These are phyloP conservation scores for Colletotrichum caudatum DNA, from an alignment of 2,329 filamentous ascomycete genomes.

Conservation along the genomic window DNA sequence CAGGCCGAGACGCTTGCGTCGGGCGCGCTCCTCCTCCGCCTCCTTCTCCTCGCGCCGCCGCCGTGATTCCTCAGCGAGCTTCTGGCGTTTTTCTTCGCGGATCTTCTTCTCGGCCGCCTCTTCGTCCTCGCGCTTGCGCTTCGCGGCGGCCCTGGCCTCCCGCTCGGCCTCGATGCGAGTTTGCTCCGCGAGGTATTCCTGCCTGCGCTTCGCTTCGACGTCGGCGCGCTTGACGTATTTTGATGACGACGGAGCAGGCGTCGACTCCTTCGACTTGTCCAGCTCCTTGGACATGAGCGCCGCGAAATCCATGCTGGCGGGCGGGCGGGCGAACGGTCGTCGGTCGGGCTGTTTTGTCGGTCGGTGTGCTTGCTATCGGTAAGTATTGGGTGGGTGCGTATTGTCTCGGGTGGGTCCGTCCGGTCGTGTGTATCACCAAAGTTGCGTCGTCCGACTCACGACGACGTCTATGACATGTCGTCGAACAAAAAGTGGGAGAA, in stretches of 20 bases:
- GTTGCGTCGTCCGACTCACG: constrained; percentile 1
- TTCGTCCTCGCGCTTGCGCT: constrained; percentile 92
- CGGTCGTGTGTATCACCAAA: constrained; percentile 13
- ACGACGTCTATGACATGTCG: constrained; percentile 30
- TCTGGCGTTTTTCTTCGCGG: constrained; percentile 84
- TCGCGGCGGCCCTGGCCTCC: constrained; percentile 75
- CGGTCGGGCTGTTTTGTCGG: not conserved
- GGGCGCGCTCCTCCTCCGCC: constrained; percentile 76
- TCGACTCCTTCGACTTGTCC: constrained; percentile 75
- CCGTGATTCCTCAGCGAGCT: constrained; percentile 84
- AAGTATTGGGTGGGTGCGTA: not conserved
- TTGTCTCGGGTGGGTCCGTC: constrained; percentile 19
- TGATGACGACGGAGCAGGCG: constrained; percentile 57
- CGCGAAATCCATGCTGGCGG: constrained; percentile 87
- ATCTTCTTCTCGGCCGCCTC: constrained; percentile 75
- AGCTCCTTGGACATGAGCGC: constrained; percentile 94
- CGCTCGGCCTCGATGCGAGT: constrained; percentile 78
- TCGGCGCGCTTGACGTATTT: constrained; percentile 91
- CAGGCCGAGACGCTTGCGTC: constrained; percentile 82
- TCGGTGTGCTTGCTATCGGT: not conserved
- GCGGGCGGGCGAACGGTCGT: constrained; percentile 2
- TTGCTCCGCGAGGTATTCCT: constrained; percentile 86
- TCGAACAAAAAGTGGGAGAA: constrained; percentile 14
- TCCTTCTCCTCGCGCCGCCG: constrained; percentile 78
- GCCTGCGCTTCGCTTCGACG: constrained; percentile 83